Evolutionary conservation across 164 flowering plant genomes (phyloP).

Genomic region (Piper betle): DNA sequence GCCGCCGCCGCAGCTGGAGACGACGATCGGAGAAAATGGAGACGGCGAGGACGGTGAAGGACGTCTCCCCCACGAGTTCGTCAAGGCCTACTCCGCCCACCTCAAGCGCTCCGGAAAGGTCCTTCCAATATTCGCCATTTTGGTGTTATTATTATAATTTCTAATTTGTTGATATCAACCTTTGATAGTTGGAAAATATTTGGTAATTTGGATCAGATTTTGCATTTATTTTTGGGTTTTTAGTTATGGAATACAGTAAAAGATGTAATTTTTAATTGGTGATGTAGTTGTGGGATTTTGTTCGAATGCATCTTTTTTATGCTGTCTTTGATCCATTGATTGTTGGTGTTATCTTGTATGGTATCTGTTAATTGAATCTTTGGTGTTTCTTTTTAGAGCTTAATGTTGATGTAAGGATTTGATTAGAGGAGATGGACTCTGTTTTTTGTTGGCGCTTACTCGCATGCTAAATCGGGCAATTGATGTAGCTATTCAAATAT

Average conservation of each 20-base stretch:
- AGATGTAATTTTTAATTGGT: neutral
- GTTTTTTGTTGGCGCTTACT: too few species aligned
- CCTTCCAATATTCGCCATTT: neutral
- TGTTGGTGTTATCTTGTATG: too few species aligned
- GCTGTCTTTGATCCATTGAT: too few species aligned
- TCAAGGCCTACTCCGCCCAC: slow-evolving; percentile 54
- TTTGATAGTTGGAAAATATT: neutral
- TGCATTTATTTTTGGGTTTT: neutral
- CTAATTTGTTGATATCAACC: too few species aligned
- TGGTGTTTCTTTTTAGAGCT: neutral
- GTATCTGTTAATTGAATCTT: neutral
- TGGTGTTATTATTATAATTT: neutral
- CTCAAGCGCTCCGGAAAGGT: slow-evolving; percentile 77
- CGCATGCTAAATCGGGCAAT: too few species aligned
- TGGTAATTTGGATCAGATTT: neutral
- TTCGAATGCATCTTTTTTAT: neutral
- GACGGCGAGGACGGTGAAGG: slow-evolving; percentile 43
- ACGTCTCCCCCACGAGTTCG: slow-evolving; percentile 65
- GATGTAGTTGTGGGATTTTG: neutral
- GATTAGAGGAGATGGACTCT: too few species aligned
- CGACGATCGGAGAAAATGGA: slow-evolving; percentile 17
- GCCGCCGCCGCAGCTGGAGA: slow-evolving; percentile 4
- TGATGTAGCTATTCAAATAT: too few species aligned
- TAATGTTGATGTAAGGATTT: too few species aligned
- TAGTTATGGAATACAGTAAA: neutral